Evolutionary conservation across 495 filamentous ascomycete genomes (phyloP), one percentile per base, ranked within the genome.

Genomic region (Schizothecium vesticola): DNA sequence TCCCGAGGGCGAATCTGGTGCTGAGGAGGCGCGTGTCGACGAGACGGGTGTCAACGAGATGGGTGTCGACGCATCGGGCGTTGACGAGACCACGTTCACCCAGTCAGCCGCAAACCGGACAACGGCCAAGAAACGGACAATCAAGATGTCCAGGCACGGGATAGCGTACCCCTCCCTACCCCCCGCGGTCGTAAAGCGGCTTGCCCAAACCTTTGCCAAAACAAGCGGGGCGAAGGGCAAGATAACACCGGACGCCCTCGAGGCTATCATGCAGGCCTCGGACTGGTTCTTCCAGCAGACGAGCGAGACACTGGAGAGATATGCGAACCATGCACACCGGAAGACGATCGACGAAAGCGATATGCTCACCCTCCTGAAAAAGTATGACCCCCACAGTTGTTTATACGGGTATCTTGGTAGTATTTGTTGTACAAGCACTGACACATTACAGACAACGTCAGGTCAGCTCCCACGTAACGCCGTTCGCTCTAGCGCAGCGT

Each of bases 241-340:
- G 70, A 87, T 97, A 63, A 86, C 82, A 67, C 87, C 89, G 51
- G 90, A 93, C 29, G 88, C 89, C 1, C 80, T 96, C 63, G 84
- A 85, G 21, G 88, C 87, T 25, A 88, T 97, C 51, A 87, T 89
- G 74, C 88, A 91, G 72, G 91, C 92, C 19, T 90, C 89, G 21
- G 91, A 94, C 36, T 93, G 90, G 88, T 97, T 92, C 78, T 96
- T 96, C 74, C 90, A 94, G 72, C 93, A 96, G 76, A 81, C 89
- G 16, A 86, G 90, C 66, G 91, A 91, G 25, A 92, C 96, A 73
- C 80, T 97, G 67, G 86, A 85, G 3, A 87, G 84, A 2, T 97
- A 93, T 78, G 90, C 93, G 10, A 83, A 88, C 61, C 93, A 97
- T 77, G 92, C 91, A 4, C 87, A 89, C 29, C 86, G 93, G 56